Percentiles rank a stretch among this genome's conserved stretches.
These are phyloP conservation scores for Aureobasidium leucospermi DNA, from an alignment of 2,329 filamentous ascomycete genomes.

Conservation along the genomic window DNA sequence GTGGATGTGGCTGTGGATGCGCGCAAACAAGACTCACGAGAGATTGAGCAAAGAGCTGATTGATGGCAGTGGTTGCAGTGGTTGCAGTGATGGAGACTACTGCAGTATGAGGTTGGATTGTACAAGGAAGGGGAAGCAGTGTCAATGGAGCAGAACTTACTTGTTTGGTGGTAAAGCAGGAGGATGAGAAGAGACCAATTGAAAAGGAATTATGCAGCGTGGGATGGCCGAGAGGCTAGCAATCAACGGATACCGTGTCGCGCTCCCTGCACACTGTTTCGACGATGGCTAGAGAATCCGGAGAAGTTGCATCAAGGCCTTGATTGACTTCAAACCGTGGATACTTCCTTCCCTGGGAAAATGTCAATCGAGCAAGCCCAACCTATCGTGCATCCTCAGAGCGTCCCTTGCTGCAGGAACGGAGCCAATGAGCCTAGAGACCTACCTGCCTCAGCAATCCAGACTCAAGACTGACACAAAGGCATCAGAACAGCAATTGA, in stretches of 20 bases:
- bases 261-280: not conserved
- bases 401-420: not conserved
- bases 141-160: too few species aligned
- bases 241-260: not conserved
- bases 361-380: not conserved
- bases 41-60: not conserved
- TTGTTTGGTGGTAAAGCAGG: not conserved
- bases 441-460: not conserved
- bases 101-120: too few species aligned
- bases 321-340: not conserved
- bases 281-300: not conserved
- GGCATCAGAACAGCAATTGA: not conserved
- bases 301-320: not conserved
- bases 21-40: conserved; percentile 1
- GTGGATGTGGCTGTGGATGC: not conserved
- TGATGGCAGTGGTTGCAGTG: too few species aligned
- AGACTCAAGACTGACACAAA: not conserved
- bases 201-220: not conserved
- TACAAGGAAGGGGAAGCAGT: too few species aligned
- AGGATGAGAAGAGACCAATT: not conserved
- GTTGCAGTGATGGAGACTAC: not conserved
- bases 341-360: not conserved
- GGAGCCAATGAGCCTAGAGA: not conserved
- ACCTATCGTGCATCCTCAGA: not conserved
- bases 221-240: not conserved